Percentiles rank a stretch among this genome's conserved stretches.
These are phyloP conservation scores for Lactarius hengduanensis DNA, from an alignment of 768 basidiomycete species.

Conservation along the genomic window DNA sequence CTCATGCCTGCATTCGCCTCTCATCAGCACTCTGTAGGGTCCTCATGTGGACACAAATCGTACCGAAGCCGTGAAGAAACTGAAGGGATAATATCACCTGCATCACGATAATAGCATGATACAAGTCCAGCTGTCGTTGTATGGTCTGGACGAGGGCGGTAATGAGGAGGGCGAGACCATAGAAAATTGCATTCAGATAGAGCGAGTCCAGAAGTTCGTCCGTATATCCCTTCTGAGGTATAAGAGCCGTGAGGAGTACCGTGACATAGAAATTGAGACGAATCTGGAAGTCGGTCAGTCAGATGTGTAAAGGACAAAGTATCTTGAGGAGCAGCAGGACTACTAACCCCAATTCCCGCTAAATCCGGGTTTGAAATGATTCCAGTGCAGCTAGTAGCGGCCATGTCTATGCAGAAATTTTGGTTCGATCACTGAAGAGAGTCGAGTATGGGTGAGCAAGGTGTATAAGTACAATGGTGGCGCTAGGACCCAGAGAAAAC, in stretches of 20 bases:
- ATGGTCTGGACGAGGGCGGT: conserved; percentile 2
- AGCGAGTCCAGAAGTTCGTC: not conserved
- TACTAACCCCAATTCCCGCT: conserved; percentile 3
- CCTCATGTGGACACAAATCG: not conserved
- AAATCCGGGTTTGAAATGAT: conserved; percentile 4
- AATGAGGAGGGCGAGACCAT: not conserved
- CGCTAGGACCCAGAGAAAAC: too few species aligned
- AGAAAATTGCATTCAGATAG: not conserved
- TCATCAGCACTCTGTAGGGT: not conserved
- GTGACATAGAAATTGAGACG: not conserved
- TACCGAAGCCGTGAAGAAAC: not conserved
- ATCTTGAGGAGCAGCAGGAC: not conserved
- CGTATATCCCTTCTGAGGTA: not conserved
- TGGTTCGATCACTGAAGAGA: too few species aligned
- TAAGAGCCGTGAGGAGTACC: not conserved
- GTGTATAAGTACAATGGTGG: too few species aligned
- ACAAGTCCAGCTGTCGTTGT: conserved; percentile 2
- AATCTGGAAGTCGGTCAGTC: not conserved
- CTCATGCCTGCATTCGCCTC: not conserved
- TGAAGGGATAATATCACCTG: not conserved
- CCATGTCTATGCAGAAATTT: not conserved
- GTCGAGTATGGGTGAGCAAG: too few species aligned
- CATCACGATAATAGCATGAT: conserved; percentile 3
- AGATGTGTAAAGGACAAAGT: not conserved
- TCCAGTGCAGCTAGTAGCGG: not conserved